Conservation (phyloP, 176 grass and related monocot species). For the Otatea glauca region DNA sequence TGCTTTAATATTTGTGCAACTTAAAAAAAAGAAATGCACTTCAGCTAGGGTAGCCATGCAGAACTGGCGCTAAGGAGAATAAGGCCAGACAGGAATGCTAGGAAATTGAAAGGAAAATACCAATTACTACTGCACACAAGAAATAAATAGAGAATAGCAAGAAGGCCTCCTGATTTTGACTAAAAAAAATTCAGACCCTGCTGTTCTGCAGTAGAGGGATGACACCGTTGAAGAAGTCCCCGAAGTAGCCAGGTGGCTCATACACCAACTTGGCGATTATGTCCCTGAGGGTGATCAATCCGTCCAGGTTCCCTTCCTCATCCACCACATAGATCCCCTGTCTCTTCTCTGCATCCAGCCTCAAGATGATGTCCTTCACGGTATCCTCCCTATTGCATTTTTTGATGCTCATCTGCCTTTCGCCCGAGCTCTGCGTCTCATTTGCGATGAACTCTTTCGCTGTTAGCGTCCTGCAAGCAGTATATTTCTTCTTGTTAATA, state of each 20-base stretch:
- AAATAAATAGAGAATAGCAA: conserved; percentile 3
- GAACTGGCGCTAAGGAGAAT: neutral
- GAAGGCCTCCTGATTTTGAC: neutral
- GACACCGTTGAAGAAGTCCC: conserved; percentile 91
- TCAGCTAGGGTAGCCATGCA: conserved; percentile 31
- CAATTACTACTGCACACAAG: neutral
- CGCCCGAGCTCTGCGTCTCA: conserved; percentile 46
- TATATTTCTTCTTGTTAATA: neutral
- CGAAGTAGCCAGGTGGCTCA: conserved; percentile 79
- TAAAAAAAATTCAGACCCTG: conserved; percentile 53
- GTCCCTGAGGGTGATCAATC: neutral
- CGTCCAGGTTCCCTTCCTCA: conserved; percentile 57
- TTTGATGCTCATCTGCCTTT: conserved; percentile 60
- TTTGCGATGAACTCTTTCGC: conserved; percentile 66
- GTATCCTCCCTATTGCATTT: conserved; percentile 67
- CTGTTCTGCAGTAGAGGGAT: conserved; percentile 68
- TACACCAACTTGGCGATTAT: conserved; percentile 53
- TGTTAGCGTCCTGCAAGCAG: conserved; percentile 58
- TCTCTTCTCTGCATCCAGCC: conserved; percentile 69
- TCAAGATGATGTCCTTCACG: conserved; percentile 75
- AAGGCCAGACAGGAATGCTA: neutral
- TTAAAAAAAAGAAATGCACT: too few relatives aligned
- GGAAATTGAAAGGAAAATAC: neutral
- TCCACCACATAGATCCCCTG: conserved; percentile 75
- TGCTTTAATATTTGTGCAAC: too few relatives aligned